phyloP scores from a whole-genome alignment of 2,329 filamentous ascomycete genomes.

The Pseudogymnoascus sp. region DNA sequence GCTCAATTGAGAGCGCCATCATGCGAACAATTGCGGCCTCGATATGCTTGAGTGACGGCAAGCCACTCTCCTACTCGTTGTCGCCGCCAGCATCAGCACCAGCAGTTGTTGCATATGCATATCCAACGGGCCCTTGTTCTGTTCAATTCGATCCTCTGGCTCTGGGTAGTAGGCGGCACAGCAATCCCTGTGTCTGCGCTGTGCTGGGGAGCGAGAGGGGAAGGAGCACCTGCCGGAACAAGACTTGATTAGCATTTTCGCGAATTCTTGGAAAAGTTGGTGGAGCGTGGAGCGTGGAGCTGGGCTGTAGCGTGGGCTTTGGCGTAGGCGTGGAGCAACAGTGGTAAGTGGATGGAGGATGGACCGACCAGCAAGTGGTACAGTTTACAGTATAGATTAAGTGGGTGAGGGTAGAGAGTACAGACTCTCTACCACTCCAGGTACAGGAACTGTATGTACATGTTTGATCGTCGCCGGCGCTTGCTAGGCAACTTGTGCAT shows the following conservation, averaged over 20 bases:
- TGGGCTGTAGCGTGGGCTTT: neutral
- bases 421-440: neutral
- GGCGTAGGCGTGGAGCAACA: neutral
- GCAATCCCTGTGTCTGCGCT: neutral
- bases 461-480: neutral
- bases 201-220: neutral
- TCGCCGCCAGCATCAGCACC: neutral
- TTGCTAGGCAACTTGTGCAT: neutral
- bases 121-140: neutral
- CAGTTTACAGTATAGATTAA: too few relatives aligned
- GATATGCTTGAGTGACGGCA: neutral
- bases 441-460: neutral
- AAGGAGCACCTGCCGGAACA: neutral
- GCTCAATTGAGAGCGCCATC: neutral
- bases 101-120: too few relatives aligned
- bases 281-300: neutral
- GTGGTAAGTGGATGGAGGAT: too few relatives aligned
- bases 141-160: neutral
- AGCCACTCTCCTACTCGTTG: neutral
- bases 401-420: too few relatives aligned
- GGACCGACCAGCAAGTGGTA: too few relatives aligned
- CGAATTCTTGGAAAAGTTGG: slow-evolving; percentile 1
- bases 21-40: neutral
- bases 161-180: neutral
- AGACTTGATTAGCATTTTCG: neutral